Percentiles rank a stretch among this genome's conserved stretches.
Conservation (phyloP, 257 asterid species). For the Petunia axillaris region DNA sequence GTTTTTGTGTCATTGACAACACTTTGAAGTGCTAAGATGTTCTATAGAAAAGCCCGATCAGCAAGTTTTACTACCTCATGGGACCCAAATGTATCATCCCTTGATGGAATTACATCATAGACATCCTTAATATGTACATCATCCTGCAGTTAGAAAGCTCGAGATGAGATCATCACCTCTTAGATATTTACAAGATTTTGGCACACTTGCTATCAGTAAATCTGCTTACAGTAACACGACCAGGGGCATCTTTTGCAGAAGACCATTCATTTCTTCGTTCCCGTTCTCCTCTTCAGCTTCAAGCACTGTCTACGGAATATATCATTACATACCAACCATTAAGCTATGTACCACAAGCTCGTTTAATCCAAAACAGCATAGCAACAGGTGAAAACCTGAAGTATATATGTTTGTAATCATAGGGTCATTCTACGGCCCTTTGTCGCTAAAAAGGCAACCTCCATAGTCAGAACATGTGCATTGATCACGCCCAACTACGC, state of each 20-base stretch:
- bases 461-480: constrained; percentile 50
- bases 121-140: constrained; percentile 34
- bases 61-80: not conserved
- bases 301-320: constrained; percentile 44
- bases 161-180: not conserved
- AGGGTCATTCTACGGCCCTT: constrained; percentile 84
- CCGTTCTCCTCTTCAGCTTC: constrained; percentile 36
- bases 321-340: not conserved
- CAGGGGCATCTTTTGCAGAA: constrained; percentile 26
- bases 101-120: constrained; percentile 24
- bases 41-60: constrained; percentile 30
- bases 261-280: not conserved
- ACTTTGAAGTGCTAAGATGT: constrained; percentile 49
- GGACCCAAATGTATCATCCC: constrained; percentile 20
- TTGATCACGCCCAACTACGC: too few relatives aligned
- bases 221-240: constrained; percentile 37
- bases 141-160: constrained; percentile 35
- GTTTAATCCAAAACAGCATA: not conserved
- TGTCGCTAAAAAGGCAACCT: constrained; percentile 64
- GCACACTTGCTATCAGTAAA: not conserved
- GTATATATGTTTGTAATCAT: constrained; percentile 45
- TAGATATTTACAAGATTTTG: not conserved
- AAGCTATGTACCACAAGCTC: not conserved
- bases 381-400: constrained; percentile 40
- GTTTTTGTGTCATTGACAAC: constrained; percentile 46